Conservation (phyloP, 331 rosid species). For the Arachis monticola region DNA sequence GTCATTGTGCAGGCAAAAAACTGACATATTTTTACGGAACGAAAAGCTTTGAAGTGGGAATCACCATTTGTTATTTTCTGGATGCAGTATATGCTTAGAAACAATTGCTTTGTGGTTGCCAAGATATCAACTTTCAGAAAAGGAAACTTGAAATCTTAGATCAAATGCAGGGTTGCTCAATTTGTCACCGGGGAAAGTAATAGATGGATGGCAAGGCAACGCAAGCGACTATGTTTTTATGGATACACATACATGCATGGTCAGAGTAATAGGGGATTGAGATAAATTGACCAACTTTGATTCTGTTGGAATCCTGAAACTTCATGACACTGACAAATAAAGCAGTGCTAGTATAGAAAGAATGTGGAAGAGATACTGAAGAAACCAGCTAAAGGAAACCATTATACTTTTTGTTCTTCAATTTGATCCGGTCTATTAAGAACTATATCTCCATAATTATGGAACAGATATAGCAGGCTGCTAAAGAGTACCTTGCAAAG, state of each 20-base stretch:
- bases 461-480: constrained; percentile 12
- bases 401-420: not conserved
- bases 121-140: not conserved
- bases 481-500: constrained; percentile 13
- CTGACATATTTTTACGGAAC: constrained; percentile 10
- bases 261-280: not conserved
- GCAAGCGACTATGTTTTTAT: not conserved
- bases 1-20: constrained; percentile 7
- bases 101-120: constrained; percentile 4
- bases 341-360: not conserved
- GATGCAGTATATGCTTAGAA: constrained; percentile 7
- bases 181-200: constrained; percentile 15
- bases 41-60: constrained; percentile 14
- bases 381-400: constrained; percentile 12
- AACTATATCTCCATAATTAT: constrained; percentile 16
- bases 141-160: constrained; percentile 20
- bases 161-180: constrained; percentile 10
- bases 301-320: constrained; percentile 25
- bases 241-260: not conserved
- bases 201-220: constrained; percentile 29
- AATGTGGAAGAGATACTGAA: not conserved
- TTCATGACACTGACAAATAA: constrained; percentile 16
- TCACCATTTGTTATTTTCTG: not conserved
- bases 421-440: constrained; percentile 1
- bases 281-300: constrained; percentile 1